phyloP scores from a whole-genome alignment of 768 basidiomycete species.

The Tephrocybe sp. region DNA sequence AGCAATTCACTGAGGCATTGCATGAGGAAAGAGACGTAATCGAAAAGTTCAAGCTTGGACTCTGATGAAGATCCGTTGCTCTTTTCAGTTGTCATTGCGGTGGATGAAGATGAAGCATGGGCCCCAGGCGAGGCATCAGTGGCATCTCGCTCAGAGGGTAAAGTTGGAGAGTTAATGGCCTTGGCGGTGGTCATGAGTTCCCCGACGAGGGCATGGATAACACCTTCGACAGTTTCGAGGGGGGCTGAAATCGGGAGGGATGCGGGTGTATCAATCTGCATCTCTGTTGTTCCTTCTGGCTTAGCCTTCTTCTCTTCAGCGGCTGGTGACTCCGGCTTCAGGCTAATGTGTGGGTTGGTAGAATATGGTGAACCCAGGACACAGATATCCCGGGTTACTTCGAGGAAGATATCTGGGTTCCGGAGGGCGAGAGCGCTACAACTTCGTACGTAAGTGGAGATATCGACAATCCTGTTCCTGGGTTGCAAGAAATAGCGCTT shows the following conservation, averaged over 20 bases:
- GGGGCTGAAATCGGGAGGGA: constrained; percentile 17
- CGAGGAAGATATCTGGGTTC: constrained; percentile 73
- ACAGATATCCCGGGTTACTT: constrained; percentile 68
- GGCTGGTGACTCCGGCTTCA: constrained; percentile 39
- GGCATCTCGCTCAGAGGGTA: constrained; percentile 5
- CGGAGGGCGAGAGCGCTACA: constrained; percentile 80
- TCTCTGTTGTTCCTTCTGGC: constrained; percentile 36
- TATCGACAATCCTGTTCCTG: constrained; percentile 65
- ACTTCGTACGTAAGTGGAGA: constrained; percentile 68
- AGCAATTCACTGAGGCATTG: constrained; percentile 89
- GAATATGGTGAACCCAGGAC: constrained; percentile 64
- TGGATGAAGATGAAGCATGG: not conserved
- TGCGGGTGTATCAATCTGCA: constrained; percentile 54
- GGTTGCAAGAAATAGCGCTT: constrained; percentile 76
- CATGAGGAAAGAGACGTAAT: constrained; percentile 82
- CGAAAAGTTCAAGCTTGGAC: constrained; percentile 29
- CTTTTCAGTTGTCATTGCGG: constrained; percentile 1
- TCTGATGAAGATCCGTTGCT: constrained; percentile 2
- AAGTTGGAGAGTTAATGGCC: constrained; percentile 31
- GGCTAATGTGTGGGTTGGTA: constrained; percentile 54
- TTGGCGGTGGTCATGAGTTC: constrained; percentile 69
- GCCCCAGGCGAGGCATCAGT: not conserved
- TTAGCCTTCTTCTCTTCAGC: constrained; percentile 24
- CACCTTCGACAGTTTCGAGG: constrained; percentile 51
- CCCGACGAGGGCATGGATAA: constrained; percentile 66